Percentiles rank a stretch among this genome's conserved stretches.
Conservation (phyloP, 2,329 filamentous ascomycete genomes). For the Diaporthe longicolla region DNA sequence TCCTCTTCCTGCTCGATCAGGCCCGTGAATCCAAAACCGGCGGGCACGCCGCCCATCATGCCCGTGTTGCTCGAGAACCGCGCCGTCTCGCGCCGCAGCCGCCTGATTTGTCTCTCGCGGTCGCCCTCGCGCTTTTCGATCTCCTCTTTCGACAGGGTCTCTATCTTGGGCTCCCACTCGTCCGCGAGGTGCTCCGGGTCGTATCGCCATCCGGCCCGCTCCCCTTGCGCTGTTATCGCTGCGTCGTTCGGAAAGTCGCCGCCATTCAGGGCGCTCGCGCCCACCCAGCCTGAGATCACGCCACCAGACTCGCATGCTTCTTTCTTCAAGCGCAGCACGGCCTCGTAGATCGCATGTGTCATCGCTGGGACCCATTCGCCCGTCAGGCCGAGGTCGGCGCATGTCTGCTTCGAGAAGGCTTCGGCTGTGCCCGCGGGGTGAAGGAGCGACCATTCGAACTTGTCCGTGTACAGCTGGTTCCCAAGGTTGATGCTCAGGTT, state of each 20-base stretch:
- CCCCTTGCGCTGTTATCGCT: slow-evolving; percentile 59
- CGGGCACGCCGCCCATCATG: slow-evolving; percentile 82
- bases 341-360: slow-evolving; percentile 97
- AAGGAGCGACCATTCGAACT: slow-evolving; percentile 96
- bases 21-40: slow-evolving; percentile 64
- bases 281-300: slow-evolving; percentile 78
- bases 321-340: slow-evolving; percentile 92
- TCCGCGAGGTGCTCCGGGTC: slow-evolving; percentile 91
- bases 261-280: slow-evolving; percentile 59
- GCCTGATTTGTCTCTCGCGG: slow-evolving; percentile 88
- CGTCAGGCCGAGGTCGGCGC: slow-evolving; percentile 88
- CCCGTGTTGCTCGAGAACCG: slow-evolving; percentile 90
- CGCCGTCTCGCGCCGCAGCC: slow-evolving; percentile 90
- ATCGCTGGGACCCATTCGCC: slow-evolving; percentile 96
- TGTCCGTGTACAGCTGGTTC: slow-evolving; percentile 94
- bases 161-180: slow-evolving; percentile 87
- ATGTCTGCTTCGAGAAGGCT: slow-evolving; percentile 91
- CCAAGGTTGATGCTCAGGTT: slow-evolving; percentile 91
- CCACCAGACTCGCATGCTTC: slow-evolving; percentile 95
- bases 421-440: slow-evolving; percentile 94
- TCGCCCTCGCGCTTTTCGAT: slow-evolving; percentile 98
- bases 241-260: slow-evolving; percentile 90
- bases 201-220: slow-evolving; percentile 88
- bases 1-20: slow-evolving; percentile 77
- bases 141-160: slow-evolving; percentile 90